A percentile compares a stretch with the other conserved stretches of the same genome.
These are phyloP conservation scores for Fraxinus albicans DNA, from an alignment of 305 asterid species.

Conservation along the genomic window DNA sequence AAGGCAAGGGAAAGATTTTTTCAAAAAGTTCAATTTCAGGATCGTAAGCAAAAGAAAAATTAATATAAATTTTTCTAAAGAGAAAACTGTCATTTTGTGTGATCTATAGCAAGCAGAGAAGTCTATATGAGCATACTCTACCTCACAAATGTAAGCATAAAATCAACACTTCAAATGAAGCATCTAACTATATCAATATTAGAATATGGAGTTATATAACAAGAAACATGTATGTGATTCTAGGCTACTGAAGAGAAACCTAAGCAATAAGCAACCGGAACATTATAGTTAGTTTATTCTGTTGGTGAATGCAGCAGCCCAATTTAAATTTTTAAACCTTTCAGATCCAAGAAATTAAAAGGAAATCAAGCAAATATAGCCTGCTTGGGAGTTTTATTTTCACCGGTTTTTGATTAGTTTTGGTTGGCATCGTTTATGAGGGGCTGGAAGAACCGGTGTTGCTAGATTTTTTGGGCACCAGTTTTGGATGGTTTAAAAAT, in stretches of 20 bases:
- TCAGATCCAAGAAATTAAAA: neutral
- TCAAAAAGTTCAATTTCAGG: neutral
- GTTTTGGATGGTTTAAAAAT: neutral
- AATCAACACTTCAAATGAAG: neutral
- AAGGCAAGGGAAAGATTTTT: conserved; percentile 3
- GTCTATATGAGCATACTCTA: neutral
- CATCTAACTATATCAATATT: neutral
- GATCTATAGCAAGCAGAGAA: neutral
- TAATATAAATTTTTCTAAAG: neutral
- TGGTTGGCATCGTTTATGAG: neutral
- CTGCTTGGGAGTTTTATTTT: neutral
- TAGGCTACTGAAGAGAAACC: neutral
- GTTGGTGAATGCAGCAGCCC: neutral
- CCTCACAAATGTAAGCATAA: neutral
- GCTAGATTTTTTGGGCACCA: neutral
- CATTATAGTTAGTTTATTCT: neutral
- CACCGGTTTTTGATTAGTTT: neutral
- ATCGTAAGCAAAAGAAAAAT: neutral
- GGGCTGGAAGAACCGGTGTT: neutral
- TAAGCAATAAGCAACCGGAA: neutral
- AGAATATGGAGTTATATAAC: neutral
- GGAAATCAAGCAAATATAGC: neutral
- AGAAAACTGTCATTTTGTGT: neutral
- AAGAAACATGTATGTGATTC: neutral
- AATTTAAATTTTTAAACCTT: neutral